Conservation (phyloP, 106 monocot genomes). For the Dendrobium nobile region DNA sequence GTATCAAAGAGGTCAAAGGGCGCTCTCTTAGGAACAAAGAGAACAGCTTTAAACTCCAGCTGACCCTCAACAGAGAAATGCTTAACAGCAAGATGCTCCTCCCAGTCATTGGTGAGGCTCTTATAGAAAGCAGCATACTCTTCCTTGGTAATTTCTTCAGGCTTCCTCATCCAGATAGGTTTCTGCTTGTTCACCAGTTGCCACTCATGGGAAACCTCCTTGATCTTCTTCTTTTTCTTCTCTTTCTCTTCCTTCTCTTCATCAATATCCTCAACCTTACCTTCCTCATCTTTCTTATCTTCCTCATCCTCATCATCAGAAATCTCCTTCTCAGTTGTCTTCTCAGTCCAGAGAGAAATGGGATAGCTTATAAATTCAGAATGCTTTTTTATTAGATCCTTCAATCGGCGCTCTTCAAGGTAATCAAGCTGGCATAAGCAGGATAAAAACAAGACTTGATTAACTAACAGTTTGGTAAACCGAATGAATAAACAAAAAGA, state of each 20-base stretch:
- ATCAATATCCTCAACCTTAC: slow-evolving; percentile 76
- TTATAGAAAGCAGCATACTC: slow-evolving; percentile 86
- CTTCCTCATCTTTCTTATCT: slow-evolving; percentile 77
- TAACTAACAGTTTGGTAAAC: background rate
- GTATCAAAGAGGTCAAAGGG: slow-evolving; percentile 79
- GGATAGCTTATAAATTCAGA: slow-evolving; percentile 86
- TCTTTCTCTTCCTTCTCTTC: slow-evolving; percentile 82
- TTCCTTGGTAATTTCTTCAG: slow-evolving; percentile 77
- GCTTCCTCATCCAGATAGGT: slow-evolving; percentile 87
- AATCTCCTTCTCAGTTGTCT: slow-evolving; percentile 75
- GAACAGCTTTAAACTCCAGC: slow-evolving; percentile 73
- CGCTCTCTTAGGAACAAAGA: slow-evolving; percentile 67
- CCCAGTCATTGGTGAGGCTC: slow-evolving; percentile 80
- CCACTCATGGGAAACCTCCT: slow-evolving; percentile 84
- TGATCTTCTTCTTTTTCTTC: slow-evolving; percentile 83
- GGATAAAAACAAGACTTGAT: background rate
- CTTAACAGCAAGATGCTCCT: slow-evolving; percentile 71
- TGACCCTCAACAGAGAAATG: slow-evolving; percentile 84
- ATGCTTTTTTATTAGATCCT: slow-evolving; percentile 77
- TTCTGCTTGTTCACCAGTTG: slow-evolving; percentile 69
- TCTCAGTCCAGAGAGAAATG: slow-evolving; percentile 68
- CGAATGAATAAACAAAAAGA: too few species aligned
- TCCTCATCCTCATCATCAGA: slow-evolving; percentile 85
- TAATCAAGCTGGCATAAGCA: slow-evolving; percentile 44
- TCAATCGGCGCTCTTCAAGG: slow-evolving; percentile 69